Base-by-base conservation (phyloP, 257 asterid species). In the Nicotiana undulata region DNA sequence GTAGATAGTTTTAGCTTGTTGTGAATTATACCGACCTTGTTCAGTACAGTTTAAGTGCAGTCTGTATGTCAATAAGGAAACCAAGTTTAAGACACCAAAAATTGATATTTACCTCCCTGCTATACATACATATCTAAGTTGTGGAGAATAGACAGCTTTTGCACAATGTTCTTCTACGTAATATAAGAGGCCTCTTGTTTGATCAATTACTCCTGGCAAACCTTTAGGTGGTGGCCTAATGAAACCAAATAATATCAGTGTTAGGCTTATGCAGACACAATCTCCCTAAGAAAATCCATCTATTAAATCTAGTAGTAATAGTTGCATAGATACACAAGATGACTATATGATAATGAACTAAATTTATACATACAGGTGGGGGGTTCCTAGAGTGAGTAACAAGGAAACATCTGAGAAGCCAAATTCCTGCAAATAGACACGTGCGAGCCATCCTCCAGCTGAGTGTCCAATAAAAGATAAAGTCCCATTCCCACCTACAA, bases 401-500 rank as follows among this genome's bases (percentile, higher is more conserved):
- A 95, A 81, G 79, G 97, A 90, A 85, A 91, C 84, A 75, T 92
- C 89, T 2, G 95, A 88, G 65, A 75, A 32, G 79, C 94, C 94
- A 28, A 87, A 91, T 80, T 95, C 97, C 87, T 95, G 94, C 91
- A 95, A 82, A 85, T 93, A 92, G 65, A 95, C 91, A 68, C 99
- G 94, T 72, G 91, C 99, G 60, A 95, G 90, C 99, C 99, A 95
- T 87, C 98, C 99, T 67, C 99, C 99, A 5, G 99, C 98, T 70
- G 99, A 95, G 87, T 93, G 98, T 59, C 98, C 99, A 83, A 93
- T 85, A 85, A 95, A 76, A 49, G 99, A 91, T 90, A 95, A 80
- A 49, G 75, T 77, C 82, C 95, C 90, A 86, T 89, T 79, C 81
- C 92, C 90, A 86, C 94, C 98, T 94, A 85, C 91, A 89, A 68